Base-by-base conservation (phyloP, 176 grass and related monocot genomes). In the Oryza coarctata region DNA sequence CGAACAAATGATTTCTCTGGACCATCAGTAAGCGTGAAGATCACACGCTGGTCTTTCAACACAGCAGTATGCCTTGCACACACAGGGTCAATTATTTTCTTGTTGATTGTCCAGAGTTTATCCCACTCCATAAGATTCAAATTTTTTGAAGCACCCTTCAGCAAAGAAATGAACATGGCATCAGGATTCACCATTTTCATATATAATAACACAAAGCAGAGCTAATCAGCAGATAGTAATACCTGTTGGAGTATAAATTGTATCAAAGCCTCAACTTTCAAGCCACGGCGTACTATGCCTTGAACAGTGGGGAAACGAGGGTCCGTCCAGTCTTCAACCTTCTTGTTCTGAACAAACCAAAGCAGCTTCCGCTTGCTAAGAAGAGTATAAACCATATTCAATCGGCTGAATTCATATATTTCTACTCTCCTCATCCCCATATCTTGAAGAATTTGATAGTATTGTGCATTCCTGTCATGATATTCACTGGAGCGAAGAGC, bases 91-190 rank as follows among this genome's bases (percentile, higher is more conserved):
- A 92, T 89, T 85, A 97, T 85, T 76, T 97, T 94, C 83, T 97
- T 92, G 87, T 97, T 97, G 65, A 92, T 94, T 78, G 94, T 97
- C 94, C 92, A 97, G 69, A 97, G 88, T 65, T 94, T 97, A 83
- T 97, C 94, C 94, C 94, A 94, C 77, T 97, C 92, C 92, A 97
- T 97, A 26, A 97, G 87, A 88, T 94, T 97, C 73, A 97, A 71
- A 89, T 94, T 97, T 71, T 97, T 94, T 35, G 92, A 97, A 86
- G 94, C 92, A 83, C 94, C 94, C 94, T 97, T 73, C 3, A 78
- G 67, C 23, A 76, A 58, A 77, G 0, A 30, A 77, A 83, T 15
- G 17, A 0, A 69, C 34, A 61, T 1, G 2, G 32, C 30, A 65
- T 70, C 31, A 76, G 25, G 33, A 63, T 33, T 45, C 15, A 72